Evolutionary conservation across 2,329 filamentous ascomycete species (phyloP), one percentile per base, ranked within the genome.

Genomic region (Penicillium brevicompactum): DNA sequence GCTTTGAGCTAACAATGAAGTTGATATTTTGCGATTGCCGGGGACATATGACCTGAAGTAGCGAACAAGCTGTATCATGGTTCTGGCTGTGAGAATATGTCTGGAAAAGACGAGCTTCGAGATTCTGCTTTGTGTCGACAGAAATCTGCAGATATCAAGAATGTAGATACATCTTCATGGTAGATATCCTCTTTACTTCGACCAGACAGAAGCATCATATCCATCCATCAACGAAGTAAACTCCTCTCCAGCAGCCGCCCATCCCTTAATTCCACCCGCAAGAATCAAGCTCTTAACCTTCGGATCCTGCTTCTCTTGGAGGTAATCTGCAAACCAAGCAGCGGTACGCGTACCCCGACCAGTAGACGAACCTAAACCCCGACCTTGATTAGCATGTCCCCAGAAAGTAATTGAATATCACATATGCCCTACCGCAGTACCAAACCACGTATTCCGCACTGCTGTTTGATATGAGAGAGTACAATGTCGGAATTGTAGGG

Each of bases 301-400:
- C 0, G 46, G 61, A 53, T 82, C 77, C 1, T 67, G 64, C 34
- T 76, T 65, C 1, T 78, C 71, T 2, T 68, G 64, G 30, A 85
- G 67, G 54, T 83, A 74, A 64, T 86, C 83, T 4, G 72, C 73
- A 62, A 86, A 81, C 83, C 82, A 86, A 7, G 74, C 77, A 1
- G 81, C 82, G 2, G 80, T 77, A n/a, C 83, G 75, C 2, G 74
- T 79, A 3, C 83, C 84, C 2, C 84, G 79, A 4, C 83, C 83
- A 2, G 60, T 59, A 1, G 81, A 85, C 1, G 84, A 85, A 2
- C 79, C 84, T 86, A 41, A 22, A 41, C 1, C 5, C 4, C 16
- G 27, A 41, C 1, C 5, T 5, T 14, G 8, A 27, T 49, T 16
- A 55, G 34, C 21, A 44, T 30, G 18, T 18, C 21, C 11, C 13